Base-by-base conservation (phyloP, 306 rosid genomes). In the Gastrolobium villosum region DNA sequence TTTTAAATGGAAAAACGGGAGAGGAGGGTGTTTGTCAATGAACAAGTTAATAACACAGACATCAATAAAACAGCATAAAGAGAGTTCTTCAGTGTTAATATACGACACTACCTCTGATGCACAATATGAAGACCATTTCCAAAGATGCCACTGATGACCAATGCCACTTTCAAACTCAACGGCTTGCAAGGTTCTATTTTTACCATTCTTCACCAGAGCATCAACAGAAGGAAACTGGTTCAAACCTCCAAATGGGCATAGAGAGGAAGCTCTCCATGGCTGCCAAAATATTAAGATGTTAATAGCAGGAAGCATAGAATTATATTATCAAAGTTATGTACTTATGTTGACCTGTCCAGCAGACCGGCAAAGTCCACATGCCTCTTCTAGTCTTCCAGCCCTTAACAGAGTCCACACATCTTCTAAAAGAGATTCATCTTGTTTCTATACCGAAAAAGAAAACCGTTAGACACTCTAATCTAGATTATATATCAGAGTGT, bases 101-200 rank as follows among this genome's bases (percentile, higher is more conserved):
- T 65, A 35, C 50, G 62, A 63, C 85, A 75, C 65, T 86, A 95
- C 98, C 99, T 95, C 98, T 28, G 99, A 95, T 53, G 99, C 94
- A 77, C 96, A 93, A 85, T 88, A 95, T 65, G 97, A 89, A 59
- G 99, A 96, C 99, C 99, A 95, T 91, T 91, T 93, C 99, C 99
- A 95, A 45, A 95, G 96, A 80, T 84, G 94, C 96, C 96, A 91
- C 78, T 93, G 99, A 85, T 93, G 96, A 83, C 94, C 94, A 65
- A 89, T 89, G 72, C 97, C 98, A 87, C 92, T 95, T 85, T 95
- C 98, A 79, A 95, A 86, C 83, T 95, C 99, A 73, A 95, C 87
- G 63, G 99, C 99, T 82, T 93, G 99, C 84, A 93, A 80, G 79
- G 92, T 88, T 89, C 98, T 93, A 72, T 82, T 83, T 87, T 85